A percentile compares a stretch with the other conserved stretches of the same genome.
Conservation (phyloP, 176 grass and related monocot genomes). For the Rhynchospora breviuscula region DNA sequence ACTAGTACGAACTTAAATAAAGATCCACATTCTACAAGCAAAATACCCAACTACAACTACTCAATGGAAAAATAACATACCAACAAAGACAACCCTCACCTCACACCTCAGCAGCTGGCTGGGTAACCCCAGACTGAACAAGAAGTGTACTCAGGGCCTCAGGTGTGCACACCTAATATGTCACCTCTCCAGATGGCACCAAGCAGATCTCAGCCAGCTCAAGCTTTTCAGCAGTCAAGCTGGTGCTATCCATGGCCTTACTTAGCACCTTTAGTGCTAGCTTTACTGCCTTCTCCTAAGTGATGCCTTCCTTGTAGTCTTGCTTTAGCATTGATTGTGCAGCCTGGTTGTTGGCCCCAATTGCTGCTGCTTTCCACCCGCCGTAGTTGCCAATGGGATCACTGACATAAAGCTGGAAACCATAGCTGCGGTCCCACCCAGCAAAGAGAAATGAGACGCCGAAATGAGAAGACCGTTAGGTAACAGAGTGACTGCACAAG, state of each 20-base stretch:
- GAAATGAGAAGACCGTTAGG: no score
- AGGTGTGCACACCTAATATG: constrained; percentile 73
- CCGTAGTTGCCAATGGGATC: constrained; percentile 81
- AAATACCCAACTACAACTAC: constrained; percentile 1
- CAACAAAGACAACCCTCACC: not conserved
- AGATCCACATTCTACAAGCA: constrained; percentile 2
- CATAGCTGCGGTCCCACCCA: constrained; percentile 82
- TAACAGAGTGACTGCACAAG: no score
- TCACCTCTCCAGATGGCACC: constrained; percentile 43
- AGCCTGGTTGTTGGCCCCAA: constrained; percentile 87
- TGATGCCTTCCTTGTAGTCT: constrained; percentile 79
- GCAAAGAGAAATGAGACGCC: constrained; percentile 92
- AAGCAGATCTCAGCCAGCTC: constrained; percentile 85
- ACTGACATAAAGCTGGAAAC: constrained; percentile 92
- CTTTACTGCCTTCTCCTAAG: constrained; percentile 67
- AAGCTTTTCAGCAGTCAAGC: constrained; percentile 69
- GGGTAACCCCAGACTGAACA: constrained; percentile 59
- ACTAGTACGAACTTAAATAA: not conserved
- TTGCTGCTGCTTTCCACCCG: constrained; percentile 88
- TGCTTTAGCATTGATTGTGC: constrained; percentile 95
- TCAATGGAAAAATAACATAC: not conserved
- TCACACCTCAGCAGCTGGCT: constrained; percentile 26
- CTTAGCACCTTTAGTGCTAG: constrained; percentile 81
- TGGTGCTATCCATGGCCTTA: constrained; percentile 95
- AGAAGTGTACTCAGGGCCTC: constrained; percentile 58